Evolutionary conservation across 345 rosid species (phyloP).

Genomic region (Hibiscus trionum): DNA sequence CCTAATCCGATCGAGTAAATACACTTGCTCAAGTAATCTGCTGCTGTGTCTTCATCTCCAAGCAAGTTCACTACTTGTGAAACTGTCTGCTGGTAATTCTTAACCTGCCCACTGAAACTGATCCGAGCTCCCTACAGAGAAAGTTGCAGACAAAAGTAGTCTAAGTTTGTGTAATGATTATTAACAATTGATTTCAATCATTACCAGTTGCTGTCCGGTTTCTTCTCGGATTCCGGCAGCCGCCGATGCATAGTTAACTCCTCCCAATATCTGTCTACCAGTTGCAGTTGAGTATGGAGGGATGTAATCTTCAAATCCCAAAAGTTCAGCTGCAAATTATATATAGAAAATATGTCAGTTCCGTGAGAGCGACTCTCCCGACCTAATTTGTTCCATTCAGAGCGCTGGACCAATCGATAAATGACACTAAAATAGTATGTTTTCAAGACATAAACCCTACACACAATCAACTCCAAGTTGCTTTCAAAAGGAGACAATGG

Average conservation of each 20-base stretch:
- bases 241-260: slow-evolving; percentile 39
- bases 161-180: neutral
- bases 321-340: slow-evolving; percentile 10
- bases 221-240: slow-evolving; percentile 37
- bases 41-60: slow-evolving; percentile 47
- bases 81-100: slow-evolving; percentile 54
- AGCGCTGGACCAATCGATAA: neutral
- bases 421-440: no score
- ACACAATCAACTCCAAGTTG: neutral
- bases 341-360: no score
- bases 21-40: slow-evolving; percentile 52
- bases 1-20: slow-evolving; percentile 70
- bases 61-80: slow-evolving; percentile 48
- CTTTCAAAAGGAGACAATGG: neutral
- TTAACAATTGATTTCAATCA: neutral
- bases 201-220: slow-evolving; percentile 23
- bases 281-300: slow-evolving; percentile 17
- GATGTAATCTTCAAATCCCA: slow-evolving; percentile 12
- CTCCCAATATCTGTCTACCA: slow-evolving; percentile 20
- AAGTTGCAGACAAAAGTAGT: neutral
- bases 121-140: slow-evolving; percentile 60
- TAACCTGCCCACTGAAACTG: slow-evolving; percentile 65
- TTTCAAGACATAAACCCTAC: neutral
- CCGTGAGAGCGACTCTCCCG: no score
- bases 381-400: no score